Evolutionary conservation across 352 stramenopile genomes (phyloP).

Genomic region (Phytophthora hibernalis): DNA sequence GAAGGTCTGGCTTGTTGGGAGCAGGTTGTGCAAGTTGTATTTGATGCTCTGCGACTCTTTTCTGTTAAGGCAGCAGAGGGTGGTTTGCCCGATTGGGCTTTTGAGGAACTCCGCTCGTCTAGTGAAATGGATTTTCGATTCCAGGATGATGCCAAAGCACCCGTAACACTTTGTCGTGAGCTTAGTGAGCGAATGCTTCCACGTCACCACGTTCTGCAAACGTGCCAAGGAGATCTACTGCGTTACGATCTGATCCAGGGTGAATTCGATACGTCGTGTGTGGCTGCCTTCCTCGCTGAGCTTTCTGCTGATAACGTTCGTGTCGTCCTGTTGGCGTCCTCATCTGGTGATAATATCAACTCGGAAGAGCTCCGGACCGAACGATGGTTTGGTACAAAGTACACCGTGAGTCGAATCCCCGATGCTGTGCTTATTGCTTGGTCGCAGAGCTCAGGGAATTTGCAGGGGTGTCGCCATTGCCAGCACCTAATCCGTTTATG

Average conservation of each 20-base stretch:
- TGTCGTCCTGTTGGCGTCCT: constrained; percentile 62
- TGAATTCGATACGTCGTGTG: constrained; percentile 44
- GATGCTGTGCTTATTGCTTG: constrained; percentile 17
- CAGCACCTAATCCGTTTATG: constrained; percentile 76
- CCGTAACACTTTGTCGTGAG: constrained; percentile 45
- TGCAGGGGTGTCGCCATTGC: constrained; percentile 6
- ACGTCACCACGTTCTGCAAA: constrained; percentile 43
- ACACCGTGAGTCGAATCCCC: constrained; percentile 48
- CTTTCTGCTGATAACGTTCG: constrained; percentile 69
- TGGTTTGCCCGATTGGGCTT: constrained; percentile 54
- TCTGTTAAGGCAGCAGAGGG: background rate
- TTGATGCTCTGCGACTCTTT: constrained; percentile 51
- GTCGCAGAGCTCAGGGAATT: constrained; percentile 21
- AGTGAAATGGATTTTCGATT: constrained; percentile 68
- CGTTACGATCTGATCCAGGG: constrained; percentile 65
- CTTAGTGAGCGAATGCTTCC: constrained; percentile 69
- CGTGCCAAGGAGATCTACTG: constrained; percentile 49
- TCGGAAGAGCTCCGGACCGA: constrained; percentile 36
- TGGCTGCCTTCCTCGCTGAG: constrained; percentile 35
- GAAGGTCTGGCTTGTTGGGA: constrained; percentile 51
- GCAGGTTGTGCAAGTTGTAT: constrained; percentile 55
- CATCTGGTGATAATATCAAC: constrained; percentile 39
- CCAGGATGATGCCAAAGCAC: constrained; percentile 56
- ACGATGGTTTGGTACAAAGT: constrained; percentile 70
- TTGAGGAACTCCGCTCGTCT: constrained; percentile 59